phyloP scores from a whole-genome alignment of 768 basidiomycete species.

The Russula griseocarnosa region DNA sequence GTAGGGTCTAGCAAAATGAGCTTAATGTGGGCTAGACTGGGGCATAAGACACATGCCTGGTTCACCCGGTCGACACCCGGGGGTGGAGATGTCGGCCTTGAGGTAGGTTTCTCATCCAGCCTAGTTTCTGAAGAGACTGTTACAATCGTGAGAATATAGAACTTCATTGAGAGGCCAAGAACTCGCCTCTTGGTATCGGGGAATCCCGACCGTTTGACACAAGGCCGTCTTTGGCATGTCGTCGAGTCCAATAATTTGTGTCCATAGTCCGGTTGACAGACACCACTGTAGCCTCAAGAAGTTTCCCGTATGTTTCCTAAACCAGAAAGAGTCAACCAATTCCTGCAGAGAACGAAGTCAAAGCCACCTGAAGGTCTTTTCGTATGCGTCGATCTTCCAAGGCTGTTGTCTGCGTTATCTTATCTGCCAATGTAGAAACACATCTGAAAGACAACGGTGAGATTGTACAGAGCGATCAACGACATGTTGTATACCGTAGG shows the following conservation, averaged over 20 bases:
- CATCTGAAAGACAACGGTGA: slow-evolving; percentile 47
- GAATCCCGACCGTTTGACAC: slow-evolving; percentile 67
- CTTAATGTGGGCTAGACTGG: neutral
- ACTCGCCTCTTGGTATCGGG: slow-evolving; percentile 55
- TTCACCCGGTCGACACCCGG: slow-evolving; percentile 42
- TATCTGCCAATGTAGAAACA: slow-evolving; percentile 72
- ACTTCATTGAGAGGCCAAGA: neutral
- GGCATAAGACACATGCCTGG: slow-evolving; percentile 39
- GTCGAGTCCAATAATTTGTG: slow-evolving; percentile 74
- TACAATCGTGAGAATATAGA: neutral
- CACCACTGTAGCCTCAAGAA: slow-evolving; percentile 73
- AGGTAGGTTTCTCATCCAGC: slow-evolving; percentile 59
- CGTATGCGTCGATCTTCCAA: slow-evolving; percentile 85
- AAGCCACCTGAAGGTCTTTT: slow-evolving; percentile 76
- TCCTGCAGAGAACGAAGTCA: neutral
- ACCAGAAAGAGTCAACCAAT: slow-evolving; percentile 9
- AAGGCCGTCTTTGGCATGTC: slow-evolving; percentile 59
- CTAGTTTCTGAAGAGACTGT: slow-evolving; percentile 38
- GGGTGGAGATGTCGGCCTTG: slow-evolving; percentile 41
- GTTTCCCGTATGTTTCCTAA: slow-evolving; percentile 79
- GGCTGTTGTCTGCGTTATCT: slow-evolving; percentile 82
- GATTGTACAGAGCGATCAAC: slow-evolving; percentile 7
- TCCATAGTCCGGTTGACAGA: slow-evolving; percentile 73
- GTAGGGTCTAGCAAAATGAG: neutral
- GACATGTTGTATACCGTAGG: slow-evolving; percentile 51